Evolutionary conservation across 192 early-diverging fungal genomes (phyloP).

Genomic region (Coemansia sp.): DNA sequence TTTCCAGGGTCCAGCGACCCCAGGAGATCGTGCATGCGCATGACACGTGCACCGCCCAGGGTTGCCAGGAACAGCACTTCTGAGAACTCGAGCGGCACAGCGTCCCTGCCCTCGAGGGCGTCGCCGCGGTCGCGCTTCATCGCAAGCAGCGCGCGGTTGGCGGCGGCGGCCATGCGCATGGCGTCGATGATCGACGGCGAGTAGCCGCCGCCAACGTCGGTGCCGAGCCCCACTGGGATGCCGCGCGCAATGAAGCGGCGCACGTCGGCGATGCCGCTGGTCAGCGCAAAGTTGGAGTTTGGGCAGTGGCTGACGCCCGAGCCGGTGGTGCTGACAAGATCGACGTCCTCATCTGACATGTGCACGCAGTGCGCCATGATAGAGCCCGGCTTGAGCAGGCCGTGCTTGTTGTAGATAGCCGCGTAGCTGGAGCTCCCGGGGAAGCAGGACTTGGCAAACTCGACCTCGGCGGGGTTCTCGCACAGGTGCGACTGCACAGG

Average conservation of each 20-base stretch:
- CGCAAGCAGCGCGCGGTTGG: conserved; percentile 62
- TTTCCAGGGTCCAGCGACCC: conserved; percentile 88
- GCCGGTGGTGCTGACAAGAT: conserved; percentile 60
- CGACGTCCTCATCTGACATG: conserved; percentile 70
- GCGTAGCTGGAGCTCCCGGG: conserved; percentile 72
- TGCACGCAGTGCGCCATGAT: conserved; percentile 96
- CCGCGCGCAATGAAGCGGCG: conserved; percentile 67
- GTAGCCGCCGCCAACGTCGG: conserved; percentile 90
- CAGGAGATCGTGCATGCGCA: conserved; percentile 67
- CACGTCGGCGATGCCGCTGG: conserved; percentile 79
- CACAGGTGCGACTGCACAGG: conserved; percentile 92
- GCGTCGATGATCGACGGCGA: conserved; percentile 82
- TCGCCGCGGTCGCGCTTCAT: conserved; percentile 28
- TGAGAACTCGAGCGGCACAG: conserved; percentile 58
- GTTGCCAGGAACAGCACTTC: conserved; percentile 89
- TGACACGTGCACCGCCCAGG: conserved; percentile 80
- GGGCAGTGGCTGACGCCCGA: conserved; percentile 90
- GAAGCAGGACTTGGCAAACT: conserved; percentile 72
- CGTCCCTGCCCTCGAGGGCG: conserved; percentile 15
- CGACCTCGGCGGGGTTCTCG: conserved; percentile 79
- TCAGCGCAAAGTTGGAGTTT: conserved; percentile 84
- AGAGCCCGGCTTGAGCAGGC: conserved; percentile 68
- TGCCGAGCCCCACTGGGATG: conserved; percentile 89
- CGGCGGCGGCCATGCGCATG: conserved; percentile 76
- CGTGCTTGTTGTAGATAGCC: conserved; percentile 70